phyloP scores from a whole-genome alignment of 495 filamentous ascomycete species.

The Neurospora hispaniola region DNA sequence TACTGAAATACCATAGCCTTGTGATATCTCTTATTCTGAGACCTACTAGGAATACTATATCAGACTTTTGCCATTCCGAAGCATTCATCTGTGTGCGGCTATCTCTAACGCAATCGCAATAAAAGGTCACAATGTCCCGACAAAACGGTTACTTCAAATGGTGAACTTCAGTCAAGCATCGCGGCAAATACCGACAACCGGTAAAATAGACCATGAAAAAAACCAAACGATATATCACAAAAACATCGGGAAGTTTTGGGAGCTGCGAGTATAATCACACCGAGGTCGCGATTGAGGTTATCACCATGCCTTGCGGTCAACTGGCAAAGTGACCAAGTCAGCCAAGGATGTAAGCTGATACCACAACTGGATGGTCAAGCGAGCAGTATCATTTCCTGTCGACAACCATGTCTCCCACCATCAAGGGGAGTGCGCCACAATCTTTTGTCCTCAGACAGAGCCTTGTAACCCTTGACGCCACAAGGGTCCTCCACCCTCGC shows the following conservation, averaged over 20 bases:
- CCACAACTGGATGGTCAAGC: neutral
- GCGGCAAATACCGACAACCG: neutral
- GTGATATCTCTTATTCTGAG: neutral
- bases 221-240: neutral
- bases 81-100: neutral
- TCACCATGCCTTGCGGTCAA: neutral
- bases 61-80: neutral
- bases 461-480: neutral
- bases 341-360: neutral
- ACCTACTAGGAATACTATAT: neutral
- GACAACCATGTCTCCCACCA: neutral
- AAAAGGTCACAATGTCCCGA: neutral
- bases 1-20: neutral
- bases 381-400: neutral
- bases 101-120: neutral
- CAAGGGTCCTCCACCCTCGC: neutral
- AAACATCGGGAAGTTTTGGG: neutral
- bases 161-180: neutral
- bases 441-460: neutral
- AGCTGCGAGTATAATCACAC: neutral
- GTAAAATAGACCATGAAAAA: neutral
- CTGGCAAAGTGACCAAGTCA: neutral
- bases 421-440: neutral
- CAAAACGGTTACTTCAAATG: neutral
- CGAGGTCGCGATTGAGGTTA: neutral